These are phyloP conservation scores for Penicillium fimorum DNA, from an alignment of 495 filamentous ascomycete species.

Conservation along the genomic window DNA sequence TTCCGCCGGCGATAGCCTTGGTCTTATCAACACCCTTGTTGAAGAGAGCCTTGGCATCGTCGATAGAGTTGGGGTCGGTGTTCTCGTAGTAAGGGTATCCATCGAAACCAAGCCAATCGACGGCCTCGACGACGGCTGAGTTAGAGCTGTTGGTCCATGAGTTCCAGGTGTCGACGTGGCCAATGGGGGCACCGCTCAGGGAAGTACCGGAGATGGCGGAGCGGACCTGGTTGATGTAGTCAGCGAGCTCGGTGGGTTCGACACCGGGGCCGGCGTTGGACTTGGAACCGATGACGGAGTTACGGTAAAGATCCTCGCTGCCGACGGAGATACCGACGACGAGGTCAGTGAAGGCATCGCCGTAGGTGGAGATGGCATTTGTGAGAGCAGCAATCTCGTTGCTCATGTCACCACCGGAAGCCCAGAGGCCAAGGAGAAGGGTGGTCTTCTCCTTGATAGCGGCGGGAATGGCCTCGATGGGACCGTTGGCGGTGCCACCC, in stretches of 20 bases:
- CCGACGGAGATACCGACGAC: constrained; percentile 88
- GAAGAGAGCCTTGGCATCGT: constrained; percentile 60
- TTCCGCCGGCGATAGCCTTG: constrained; percentile 55
- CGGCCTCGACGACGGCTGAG: constrained; percentile 62
- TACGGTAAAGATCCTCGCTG: constrained; percentile 86
- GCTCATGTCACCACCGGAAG: constrained; percentile 65
- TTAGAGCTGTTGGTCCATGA: constrained; percentile 76
- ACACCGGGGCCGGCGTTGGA: constrained; percentile 57
- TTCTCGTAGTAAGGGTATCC: constrained; percentile 74
- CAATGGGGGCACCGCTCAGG: constrained; percentile 58
- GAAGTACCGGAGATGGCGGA: constrained; percentile 56
- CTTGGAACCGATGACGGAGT: constrained; percentile 55
- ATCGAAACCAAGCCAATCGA: constrained; percentile 78
- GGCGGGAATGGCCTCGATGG: constrained; percentile 70
- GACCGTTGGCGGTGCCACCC: constrained; percentile 56
- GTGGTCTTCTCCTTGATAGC: constrained; percentile 71
- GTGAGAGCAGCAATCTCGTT: constrained; percentile 70
- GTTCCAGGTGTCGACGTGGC: constrained; percentile 93
- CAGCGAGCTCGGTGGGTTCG: constrained; percentile 55
- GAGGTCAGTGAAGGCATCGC: constrained; percentile 56
- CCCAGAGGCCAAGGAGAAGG: constrained; percentile 78
- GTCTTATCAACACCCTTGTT: constrained; percentile 59
- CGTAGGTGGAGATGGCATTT: constrained; percentile 61
- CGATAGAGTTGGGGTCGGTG: constrained; percentile 64
- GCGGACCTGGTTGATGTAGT: constrained; percentile 66